phyloP scores from a whole-genome alignment of 176 grass and related monocot genomes.

The Juncus inflexus region DNA sequence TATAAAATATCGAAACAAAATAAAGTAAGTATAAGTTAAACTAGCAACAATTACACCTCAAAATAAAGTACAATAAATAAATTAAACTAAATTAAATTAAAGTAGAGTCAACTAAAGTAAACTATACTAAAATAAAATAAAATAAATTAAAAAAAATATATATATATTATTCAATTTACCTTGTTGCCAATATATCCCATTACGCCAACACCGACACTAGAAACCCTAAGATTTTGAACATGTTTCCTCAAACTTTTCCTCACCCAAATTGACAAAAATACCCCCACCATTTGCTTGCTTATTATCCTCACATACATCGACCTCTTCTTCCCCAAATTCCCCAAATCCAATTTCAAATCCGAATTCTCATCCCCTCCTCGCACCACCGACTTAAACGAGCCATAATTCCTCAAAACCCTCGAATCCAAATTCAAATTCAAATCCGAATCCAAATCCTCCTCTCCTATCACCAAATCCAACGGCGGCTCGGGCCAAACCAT shows the following conservation, averaged over 20 bases:
- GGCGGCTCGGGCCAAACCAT: slow-evolving; percentile 89
- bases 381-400: slow-evolving; percentile 55
- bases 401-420: slow-evolving; percentile 41
- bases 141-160: not conserved
- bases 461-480: slow-evolving; percentile 45
- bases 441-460: slow-evolving; percentile 25
- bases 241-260: slow-evolving; percentile 57
- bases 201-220: slow-evolving; percentile 77
- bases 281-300: slow-evolving; percentile 96
- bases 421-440: slow-evolving; percentile 22
- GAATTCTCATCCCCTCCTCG: slow-evolving; percentile 34
- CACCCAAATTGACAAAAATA: slow-evolving; percentile 81
- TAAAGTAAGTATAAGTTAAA: no score
- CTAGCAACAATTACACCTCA: no score
- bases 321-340: slow-evolving; percentile 33
- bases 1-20: no score
- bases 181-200: slow-evolving; percentile 97
- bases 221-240: slow-evolving; percentile 86
- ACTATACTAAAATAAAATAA: no score
- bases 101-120: no score
- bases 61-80: no score
- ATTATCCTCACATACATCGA: slow-evolving; percentile 63
- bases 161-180: slow-evolving; percentile 18
- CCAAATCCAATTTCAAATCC: slow-evolving; percentile 32
- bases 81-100: no score